Percentiles rank a stretch among this genome's conserved stretches.
phyloP scores from a whole-genome alignment of 805 yeast genomes.

The Schizosaccharomyces osmophilus region DNA sequence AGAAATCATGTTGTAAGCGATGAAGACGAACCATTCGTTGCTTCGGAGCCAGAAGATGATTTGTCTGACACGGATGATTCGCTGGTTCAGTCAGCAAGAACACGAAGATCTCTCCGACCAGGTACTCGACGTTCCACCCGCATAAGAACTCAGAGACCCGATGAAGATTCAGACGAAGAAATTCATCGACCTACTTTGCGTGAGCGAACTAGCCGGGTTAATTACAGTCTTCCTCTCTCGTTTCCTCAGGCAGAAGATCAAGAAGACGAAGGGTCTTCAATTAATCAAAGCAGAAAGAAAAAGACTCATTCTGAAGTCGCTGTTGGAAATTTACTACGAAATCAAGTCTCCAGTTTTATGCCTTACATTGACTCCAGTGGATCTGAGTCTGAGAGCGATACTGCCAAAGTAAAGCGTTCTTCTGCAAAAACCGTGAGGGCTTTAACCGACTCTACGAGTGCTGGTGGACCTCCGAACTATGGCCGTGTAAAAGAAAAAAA shows the following conservation, averaged over 20 bases:
- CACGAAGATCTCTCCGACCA: neutral
- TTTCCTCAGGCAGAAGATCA: neutral
- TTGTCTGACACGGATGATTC: neutral
- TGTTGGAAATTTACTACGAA: neutral
- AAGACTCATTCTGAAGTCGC: neutral
- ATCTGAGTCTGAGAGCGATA: neutral
- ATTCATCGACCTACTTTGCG: slow-evolving; percentile 8
- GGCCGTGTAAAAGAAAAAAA: slow-evolving; percentile 17
- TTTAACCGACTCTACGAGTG: neutral
- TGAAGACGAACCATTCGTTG: neutral
- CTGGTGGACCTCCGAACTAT: neutral
- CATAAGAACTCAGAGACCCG: neutral
- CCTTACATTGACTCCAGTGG: neutral
- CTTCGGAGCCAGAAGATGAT: neutral
- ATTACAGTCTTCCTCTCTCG: neutral
- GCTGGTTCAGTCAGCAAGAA: neutral
- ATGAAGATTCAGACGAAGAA: neutral
- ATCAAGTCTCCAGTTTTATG: neutral
- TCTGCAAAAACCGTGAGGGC: neutral
- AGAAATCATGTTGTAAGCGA: neutral
- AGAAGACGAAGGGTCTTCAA: neutral
- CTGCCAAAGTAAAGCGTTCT: neutral
- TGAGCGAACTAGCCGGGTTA: neutral
- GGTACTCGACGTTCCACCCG: neutral
- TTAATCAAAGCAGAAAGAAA: neutral